Percentiles rank a stretch among this genome's conserved stretches.
These are phyloP conservation scores for Suillus fuscotomentosus DNA, from an alignment of 768 basidiomycete species.

Conservation along the genomic window DNA sequence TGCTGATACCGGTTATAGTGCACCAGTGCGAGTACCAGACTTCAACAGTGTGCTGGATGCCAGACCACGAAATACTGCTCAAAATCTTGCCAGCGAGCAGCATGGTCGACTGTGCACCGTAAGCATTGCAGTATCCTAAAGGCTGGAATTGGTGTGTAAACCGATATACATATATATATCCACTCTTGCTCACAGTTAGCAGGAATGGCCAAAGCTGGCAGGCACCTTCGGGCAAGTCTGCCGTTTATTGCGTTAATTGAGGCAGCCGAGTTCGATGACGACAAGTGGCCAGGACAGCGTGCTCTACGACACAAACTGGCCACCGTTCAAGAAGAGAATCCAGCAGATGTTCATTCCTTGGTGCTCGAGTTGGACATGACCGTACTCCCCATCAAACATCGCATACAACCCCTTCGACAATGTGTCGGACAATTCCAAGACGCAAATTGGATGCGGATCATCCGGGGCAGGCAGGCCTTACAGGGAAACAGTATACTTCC, in stretches of 20 bases:
- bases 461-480: background rate
- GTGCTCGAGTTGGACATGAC: background rate
- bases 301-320: background rate
- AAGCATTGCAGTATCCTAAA: background rate
- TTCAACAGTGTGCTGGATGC: background rate
- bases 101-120: background rate
- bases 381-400: background rate
- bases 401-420: background rate
- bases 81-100: background rate
- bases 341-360: background rate
- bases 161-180: background rate
- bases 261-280: background rate
- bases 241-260: background rate
- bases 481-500: background rate
- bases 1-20: background rate
- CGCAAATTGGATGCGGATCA: background rate
- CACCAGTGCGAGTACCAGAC: background rate
- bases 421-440: background rate
- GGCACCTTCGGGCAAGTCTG: background rate
- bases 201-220: background rate
- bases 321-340: background rate
- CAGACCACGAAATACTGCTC: slow-evolving; percentile 1
- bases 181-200: background rate
- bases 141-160: background rate
- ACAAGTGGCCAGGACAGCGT: background rate